These are phyloP conservation scores for Ceratocystis lukuohia DNA, from an alignment of 2,329 filamentous ascomycete species.

Conservation along the genomic window DNA sequence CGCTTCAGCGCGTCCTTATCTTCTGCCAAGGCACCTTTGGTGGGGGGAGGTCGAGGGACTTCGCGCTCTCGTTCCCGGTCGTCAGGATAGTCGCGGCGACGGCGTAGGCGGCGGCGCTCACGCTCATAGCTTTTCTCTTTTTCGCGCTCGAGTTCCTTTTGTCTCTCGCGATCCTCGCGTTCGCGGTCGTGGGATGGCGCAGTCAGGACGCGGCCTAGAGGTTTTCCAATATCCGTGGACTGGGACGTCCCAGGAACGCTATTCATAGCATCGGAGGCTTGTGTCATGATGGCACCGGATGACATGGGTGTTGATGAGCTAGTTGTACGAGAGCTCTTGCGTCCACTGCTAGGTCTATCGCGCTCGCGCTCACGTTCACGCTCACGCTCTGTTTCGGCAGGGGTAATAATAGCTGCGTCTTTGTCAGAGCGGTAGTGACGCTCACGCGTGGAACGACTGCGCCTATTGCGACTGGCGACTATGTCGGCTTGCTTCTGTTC, in stretches of 20 bases:
- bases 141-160: slow-evolving; percentile 4
- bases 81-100: background rate
- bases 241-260: background rate
- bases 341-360: background rate
- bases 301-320: background rate
- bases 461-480: background rate
- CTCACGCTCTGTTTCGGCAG: background rate
- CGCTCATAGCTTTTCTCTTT: background rate
- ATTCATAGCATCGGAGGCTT: background rate
- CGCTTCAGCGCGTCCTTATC: slow-evolving; percentile 11
- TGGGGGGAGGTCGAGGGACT: background rate
- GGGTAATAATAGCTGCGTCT: background rate
- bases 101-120: slow-evolving; percentile 2
- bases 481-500: background rate
- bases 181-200: background rate
- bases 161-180: background rate
- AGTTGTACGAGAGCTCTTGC: background rate
- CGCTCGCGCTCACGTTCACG: too few species aligned
- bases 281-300: background rate
- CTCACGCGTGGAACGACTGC: background rate
- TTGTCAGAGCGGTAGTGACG: background rate
- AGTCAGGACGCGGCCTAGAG: background rate
- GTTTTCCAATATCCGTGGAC: background rate
- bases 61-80: background rate
- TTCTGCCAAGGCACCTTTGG: background rate